Conservation (phyloP, 1,284 basidiomycete genomes). For the Termitomyces sp. region DNA sequence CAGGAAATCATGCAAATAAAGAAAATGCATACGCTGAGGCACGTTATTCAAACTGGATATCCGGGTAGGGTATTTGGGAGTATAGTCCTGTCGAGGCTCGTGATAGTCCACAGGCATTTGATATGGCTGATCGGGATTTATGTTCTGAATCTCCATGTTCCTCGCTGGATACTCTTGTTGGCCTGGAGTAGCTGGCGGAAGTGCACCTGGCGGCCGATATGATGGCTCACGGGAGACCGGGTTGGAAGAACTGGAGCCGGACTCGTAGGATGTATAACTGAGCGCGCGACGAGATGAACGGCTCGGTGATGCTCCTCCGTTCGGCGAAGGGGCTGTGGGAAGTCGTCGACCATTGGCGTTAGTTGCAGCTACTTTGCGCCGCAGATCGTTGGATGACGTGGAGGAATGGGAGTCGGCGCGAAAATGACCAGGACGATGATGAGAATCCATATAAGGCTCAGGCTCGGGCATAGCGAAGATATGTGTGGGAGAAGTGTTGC, state of each 20-base stretch:
- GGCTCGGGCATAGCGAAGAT: constrained; percentile 33
- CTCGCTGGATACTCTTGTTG: constrained; percentile 10
- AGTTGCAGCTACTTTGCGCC: constrained; percentile 23
- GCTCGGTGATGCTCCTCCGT: constrained; percentile 7
- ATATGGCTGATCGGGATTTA: constrained; percentile 17
- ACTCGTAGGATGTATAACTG: constrained; percentile 17
- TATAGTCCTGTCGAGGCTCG: constrained; percentile 13
- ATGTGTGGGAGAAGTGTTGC: constrained; percentile 19
- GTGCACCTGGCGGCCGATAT: constrained; percentile 19
- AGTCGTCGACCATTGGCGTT: constrained; percentile 23
- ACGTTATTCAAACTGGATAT: neutral
- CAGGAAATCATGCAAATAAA: neutral
- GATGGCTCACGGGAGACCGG: constrained; percentile 16
- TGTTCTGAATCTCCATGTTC: constrained; percentile 13
- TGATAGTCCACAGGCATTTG: constrained; percentile 16
- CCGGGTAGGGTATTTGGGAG: constrained; percentile 6
- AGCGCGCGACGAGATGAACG: constrained; percentile 18
- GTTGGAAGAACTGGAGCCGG: constrained; percentile 17
- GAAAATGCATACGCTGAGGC: constrained; percentile 11
- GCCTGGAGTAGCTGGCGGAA: constrained; percentile 16
- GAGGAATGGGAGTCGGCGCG: constrained; percentile 25
- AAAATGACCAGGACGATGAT: constrained; percentile 24
- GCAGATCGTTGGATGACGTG: constrained; percentile 22
- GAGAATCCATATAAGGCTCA: constrained; percentile 26
- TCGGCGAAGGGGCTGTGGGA: constrained; percentile 22